These are phyloP conservation scores for Coprinopsis strossmayeri DNA, from an alignment of 768 basidiomycete species.

Conservation along the genomic window DNA sequence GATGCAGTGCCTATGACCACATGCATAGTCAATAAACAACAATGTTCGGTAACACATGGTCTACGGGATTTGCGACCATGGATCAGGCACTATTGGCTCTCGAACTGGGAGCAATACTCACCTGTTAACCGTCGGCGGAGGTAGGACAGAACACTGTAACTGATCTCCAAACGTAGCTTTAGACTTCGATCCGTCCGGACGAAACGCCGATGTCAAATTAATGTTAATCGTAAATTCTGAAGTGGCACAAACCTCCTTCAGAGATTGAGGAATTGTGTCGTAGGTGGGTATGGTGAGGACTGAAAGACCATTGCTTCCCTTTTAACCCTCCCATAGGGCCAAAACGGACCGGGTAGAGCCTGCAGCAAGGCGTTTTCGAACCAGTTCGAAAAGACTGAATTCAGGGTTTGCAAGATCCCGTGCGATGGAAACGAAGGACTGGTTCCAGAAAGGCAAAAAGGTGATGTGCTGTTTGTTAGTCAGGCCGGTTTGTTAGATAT, in stretches of 20 bases:
- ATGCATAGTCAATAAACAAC: conserved; percentile 42
- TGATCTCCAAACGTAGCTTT: conserved; percentile 31
- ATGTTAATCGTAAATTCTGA: not conserved
- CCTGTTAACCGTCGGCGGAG: conserved; percentile 43
- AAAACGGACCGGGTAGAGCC: not conserved
- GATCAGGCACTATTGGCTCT: conserved; percentile 15
- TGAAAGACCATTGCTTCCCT: not conserved
- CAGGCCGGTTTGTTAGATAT: no score
- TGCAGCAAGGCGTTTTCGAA: not conserved
- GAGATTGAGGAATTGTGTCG: not conserved
- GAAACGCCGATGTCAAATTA: not conserved
- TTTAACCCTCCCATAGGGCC: not conserved
- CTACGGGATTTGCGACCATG: conserved; percentile 14
- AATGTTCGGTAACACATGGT: conserved; percentile 65
- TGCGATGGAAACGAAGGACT: no score
- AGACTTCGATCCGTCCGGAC: conserved; percentile 16
- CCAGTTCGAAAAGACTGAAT: not conserved
- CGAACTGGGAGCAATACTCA: conserved; percentile 18
- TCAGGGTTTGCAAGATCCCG: not conserved
- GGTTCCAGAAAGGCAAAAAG: no score
- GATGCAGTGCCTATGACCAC: conserved; percentile 48
- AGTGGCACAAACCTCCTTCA: not conserved
- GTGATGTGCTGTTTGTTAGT: no score
- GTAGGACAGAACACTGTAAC: conserved; percentile 34
- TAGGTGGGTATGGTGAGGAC: not conserved